A percentile compares a stretch with the other conserved stretches of the same genome.
Evolutionary conservation across 805 yeast genomes (phyloP).

Genomic region (Maudiozyma serrabonitensis): DNA sequence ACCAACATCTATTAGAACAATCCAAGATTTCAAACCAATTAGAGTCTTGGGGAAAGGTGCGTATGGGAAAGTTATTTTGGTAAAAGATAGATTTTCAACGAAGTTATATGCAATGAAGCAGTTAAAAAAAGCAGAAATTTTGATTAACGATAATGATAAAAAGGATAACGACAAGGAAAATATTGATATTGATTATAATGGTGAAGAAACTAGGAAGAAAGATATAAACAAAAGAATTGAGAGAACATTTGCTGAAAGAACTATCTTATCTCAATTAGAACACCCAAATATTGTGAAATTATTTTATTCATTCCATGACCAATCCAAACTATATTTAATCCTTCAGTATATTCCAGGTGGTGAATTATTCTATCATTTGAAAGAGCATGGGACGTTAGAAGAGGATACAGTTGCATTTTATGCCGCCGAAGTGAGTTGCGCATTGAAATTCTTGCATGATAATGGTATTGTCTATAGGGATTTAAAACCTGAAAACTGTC

Average conservation of each 20-base stretch:
- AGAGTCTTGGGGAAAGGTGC: conserved; percentile 82
- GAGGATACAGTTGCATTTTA: conserved; percentile 69
- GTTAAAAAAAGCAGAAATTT: conserved; percentile 68
- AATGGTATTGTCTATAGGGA: conserved; percentile 83
- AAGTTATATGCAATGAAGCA: conserved; percentile 80
- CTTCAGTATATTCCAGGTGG: conserved; percentile 86
- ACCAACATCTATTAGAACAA: conserved; percentile 11
- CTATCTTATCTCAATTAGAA: conserved; percentile 57
- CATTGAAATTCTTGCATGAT: conserved; percentile 63
- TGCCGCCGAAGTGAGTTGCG: conserved; percentile 71
- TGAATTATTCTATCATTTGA: conserved; percentile 48
- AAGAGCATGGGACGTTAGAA: conserved; percentile 34
- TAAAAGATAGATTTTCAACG: conserved; percentile 52
- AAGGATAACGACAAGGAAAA: conserved; percentile 17
- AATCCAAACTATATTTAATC: conserved; percentile 60
- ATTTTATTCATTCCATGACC: conserved; percentile 77
- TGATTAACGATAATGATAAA: conserved; percentile 34
- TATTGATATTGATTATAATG: background rate
- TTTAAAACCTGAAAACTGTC: conserved; percentile 80
- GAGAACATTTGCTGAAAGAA: conserved; percentile 71
- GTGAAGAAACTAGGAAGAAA: background rate
- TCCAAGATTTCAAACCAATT: conserved; percentile 58
- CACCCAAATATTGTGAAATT: conserved; percentile 79
- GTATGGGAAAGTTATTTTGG: conserved; percentile 77
- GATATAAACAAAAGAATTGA: conserved; percentile 43